phyloP scores from a whole-genome alignment of 208 protist species.

The Leishmania aethiopica region DNA sequence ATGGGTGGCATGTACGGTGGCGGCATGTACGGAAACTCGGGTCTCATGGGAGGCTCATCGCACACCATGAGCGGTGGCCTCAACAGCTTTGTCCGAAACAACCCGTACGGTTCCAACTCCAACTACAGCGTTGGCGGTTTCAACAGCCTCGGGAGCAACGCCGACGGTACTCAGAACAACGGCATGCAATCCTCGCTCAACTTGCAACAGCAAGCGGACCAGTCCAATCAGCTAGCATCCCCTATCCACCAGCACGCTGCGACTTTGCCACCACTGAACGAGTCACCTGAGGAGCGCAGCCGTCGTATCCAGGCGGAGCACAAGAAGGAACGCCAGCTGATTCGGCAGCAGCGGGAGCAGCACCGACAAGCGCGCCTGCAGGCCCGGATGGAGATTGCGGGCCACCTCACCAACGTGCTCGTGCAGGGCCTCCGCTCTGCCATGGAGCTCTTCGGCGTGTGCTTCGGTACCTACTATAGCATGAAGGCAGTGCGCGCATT shows the following conservation, averaged over 20 bases:
- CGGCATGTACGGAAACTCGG: conserved; percentile 30
- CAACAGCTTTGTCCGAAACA: conserved; percentile 19
- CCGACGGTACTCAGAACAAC: conserved; percentile 14
- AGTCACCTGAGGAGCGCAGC: conserved; percentile 59
- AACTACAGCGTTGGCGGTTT: conserved; percentile 19
- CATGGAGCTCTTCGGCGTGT: conserved; percentile 81
- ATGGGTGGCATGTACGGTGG: conserved; percentile 11
- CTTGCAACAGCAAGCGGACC: conserved; percentile 16
- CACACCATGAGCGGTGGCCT: conserved; percentile 27
- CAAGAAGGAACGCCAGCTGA: conserved; percentile 61
- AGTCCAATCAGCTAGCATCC: conserved; percentile 32
- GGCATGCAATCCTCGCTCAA: conserved; percentile 13
- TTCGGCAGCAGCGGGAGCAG: conserved; percentile 69
- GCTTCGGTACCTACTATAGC: conserved; percentile 89
- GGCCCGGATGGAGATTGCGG: conserved; percentile 73
- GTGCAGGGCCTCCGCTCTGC: conserved; percentile 78
- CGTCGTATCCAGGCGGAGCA: conserved; percentile 64
- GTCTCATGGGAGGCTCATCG: conserved; percentile 20
- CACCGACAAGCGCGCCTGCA: conserved; percentile 70
- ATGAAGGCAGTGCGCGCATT: conserved; percentile 78
- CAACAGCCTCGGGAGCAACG: not conserved
- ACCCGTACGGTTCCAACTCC: conserved; percentile 12
- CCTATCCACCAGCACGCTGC: conserved; percentile 40
- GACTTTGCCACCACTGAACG: conserved; percentile 52
- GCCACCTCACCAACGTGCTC: conserved; percentile 78